These are phyloP conservation scores for Xylariaceae sp. DNA, from an alignment of 2,329 filamentous ascomycete genomes.

Conservation along the genomic window DNA sequence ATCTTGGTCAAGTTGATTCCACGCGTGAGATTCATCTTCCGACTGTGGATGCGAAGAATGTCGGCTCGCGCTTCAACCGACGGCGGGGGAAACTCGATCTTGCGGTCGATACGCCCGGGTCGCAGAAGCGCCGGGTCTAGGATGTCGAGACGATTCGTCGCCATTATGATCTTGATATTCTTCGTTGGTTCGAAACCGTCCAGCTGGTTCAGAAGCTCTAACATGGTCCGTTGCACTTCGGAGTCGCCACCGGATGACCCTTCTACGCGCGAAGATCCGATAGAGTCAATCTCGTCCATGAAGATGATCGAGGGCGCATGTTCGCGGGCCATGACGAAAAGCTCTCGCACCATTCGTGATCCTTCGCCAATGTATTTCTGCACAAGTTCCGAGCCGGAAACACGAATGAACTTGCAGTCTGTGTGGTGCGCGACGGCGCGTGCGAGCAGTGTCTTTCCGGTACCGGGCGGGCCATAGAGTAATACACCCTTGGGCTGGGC, in stretches of 20 bases:
- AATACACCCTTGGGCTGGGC: constrained; percentile 97
- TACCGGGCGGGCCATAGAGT: constrained; percentile 93
- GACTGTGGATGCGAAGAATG: constrained; percentile 93
- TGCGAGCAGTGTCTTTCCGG: constrained; percentile 91
- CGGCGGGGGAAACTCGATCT: constrained; percentile 97
- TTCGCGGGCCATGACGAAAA: constrained; percentile 98
- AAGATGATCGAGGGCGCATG: constrained; percentile 99
- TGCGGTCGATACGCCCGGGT: constrained; percentile 95
- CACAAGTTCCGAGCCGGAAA: constrained; percentile 91
- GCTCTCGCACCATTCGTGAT: constrained; percentile 94
- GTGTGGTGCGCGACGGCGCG: constrained; percentile 97
- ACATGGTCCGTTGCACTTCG: constrained; percentile 97
- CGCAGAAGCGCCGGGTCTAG: constrained; percentile 90
- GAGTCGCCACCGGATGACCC: constrained; percentile 93
- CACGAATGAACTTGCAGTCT: constrained; percentile 98
- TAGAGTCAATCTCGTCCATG: constrained; percentile 99
- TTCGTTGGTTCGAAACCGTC: constrained; percentile 99
- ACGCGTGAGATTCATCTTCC: constrained; percentile 97
- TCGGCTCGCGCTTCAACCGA: constrained; percentile 94
- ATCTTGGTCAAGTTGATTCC: constrained; percentile 98
- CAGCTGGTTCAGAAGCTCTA: constrained; percentile 95
- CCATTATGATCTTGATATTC: constrained; percentile 99
- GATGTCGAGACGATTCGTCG: constrained; percentile 95
- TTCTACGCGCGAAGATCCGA: constrained; percentile 94
- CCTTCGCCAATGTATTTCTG: constrained; percentile 99